Percentiles rank a stretch among this genome's conserved stretches.
Conservation (phyloP, 2,329 filamentous ascomycete species). For the Sporothrix humicola region DNA sequence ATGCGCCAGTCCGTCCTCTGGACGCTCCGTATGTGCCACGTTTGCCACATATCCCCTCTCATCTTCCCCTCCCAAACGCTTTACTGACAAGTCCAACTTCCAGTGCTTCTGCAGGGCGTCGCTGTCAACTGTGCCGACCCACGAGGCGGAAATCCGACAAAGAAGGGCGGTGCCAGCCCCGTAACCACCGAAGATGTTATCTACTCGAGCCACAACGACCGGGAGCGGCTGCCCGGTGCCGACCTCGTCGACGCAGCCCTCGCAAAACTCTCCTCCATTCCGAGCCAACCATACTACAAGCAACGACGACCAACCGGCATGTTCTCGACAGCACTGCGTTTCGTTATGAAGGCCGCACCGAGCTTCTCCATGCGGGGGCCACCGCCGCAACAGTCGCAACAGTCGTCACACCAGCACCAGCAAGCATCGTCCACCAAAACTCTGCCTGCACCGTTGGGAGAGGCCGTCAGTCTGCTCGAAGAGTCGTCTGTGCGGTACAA, state of each 20-base stretch:
- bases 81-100: background rate
- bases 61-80: background rate
- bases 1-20: slow-evolving; percentile 37
- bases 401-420: slow-evolving; percentile 31
- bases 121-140: slow-evolving; percentile 33
- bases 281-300: slow-evolving; percentile 52
- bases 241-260: slow-evolving; percentile 61
- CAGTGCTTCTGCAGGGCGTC: slow-evolving; percentile 40
- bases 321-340: slow-evolving; percentile 52
- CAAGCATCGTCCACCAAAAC: slow-evolving; percentile 45
- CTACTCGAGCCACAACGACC: slow-evolving; percentile 24
- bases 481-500: slow-evolving; percentile 60
- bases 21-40: slow-evolving; percentile 34
- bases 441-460: slow-evolving; percentile 53
- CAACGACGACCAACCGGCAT: slow-evolving; percentile 53
- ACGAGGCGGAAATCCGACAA: background rate
- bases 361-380: slow-evolving; percentile 57
- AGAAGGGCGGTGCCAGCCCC: slow-evolving; percentile 5
- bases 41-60: background rate
- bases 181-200: slow-evolving; percentile 28
- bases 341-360: slow-evolving; percentile 57
- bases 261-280: slow-evolving; percentile 56
- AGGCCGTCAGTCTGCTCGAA: slow-evolving; percentile 60
- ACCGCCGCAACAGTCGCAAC: slow-evolving; percentile 38
- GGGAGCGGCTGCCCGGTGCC: slow-evolving; percentile 49